Conservation (phyloP, 441 rosid species). For the Corymbia citriodora region DNA sequence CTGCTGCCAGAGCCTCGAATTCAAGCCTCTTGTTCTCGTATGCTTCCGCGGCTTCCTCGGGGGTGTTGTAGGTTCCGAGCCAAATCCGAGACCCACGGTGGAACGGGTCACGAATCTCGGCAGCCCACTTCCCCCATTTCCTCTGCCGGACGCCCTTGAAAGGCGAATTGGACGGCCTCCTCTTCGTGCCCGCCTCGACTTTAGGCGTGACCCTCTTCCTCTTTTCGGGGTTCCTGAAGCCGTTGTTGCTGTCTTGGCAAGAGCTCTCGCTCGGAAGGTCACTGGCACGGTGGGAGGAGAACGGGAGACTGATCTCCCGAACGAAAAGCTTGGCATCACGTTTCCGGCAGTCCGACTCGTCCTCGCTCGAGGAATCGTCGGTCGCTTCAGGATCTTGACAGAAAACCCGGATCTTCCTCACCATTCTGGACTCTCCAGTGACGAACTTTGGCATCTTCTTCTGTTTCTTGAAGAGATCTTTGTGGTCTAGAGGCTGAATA, state of each 20-base stretch:
- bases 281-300: not conserved
- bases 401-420: constrained; percentile 60
- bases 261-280: not conserved
- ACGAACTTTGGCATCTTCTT: not conserved
- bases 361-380: constrained; percentile 78
- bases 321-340: constrained; percentile 35
- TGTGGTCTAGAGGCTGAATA: not conserved
- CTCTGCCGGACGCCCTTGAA: constrained; percentile 2
- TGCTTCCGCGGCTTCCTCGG: not conserved
- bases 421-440: constrained; percentile 16
- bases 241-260: not conserved
- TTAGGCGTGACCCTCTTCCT: not conserved
- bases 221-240: not conserved
- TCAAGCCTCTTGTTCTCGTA: not conserved
- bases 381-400: constrained; percentile 82
- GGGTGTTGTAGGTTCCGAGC: not conserved
- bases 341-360: constrained; percentile 25
- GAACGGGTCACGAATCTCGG: not conserved
- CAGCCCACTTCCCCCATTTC: not conserved
- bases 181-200: not conserved
- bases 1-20: not conserved
- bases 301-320: constrained; percentile 46
- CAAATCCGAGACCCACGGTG: not conserved
- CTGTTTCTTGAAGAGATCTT: not conserved
- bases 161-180: not conserved